These are phyloP conservation scores for Pythium diclinum DNA, from an alignment of 352 stramenopile species.

Conservation along the genomic window DNA sequence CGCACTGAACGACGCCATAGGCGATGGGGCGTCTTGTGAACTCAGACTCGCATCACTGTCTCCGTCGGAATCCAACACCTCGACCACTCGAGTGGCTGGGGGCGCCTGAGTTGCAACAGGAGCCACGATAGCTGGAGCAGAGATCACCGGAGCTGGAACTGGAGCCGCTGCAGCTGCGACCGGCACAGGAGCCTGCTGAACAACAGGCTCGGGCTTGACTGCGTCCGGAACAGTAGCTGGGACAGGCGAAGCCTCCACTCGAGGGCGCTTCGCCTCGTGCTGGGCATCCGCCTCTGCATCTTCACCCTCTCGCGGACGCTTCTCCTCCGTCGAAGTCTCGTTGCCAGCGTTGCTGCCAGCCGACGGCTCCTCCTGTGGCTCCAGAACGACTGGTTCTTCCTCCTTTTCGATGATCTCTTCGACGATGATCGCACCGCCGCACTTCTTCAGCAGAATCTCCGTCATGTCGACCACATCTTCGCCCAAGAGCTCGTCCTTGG, in stretches of 20 bases:
- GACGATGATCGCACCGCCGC: constrained; percentile 44
- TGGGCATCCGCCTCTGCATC: not conserved
- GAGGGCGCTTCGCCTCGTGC: constrained; percentile 12
- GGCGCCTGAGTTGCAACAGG: not conserved
- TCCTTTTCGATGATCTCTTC: constrained; percentile 28
- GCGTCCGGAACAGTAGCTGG: not conserved
- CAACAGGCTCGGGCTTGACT: constrained; percentile 12
- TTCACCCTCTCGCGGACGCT: constrained; percentile 12
- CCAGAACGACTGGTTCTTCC: constrained; percentile 30
- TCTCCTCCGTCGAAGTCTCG: not conserved
- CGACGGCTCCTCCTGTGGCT: constrained; percentile 18
- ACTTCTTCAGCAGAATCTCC: constrained; percentile 54
- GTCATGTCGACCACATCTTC: constrained; percentile 51
- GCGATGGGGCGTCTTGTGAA: constrained; percentile 4
- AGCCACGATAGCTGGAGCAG: not conserved
- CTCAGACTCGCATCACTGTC: not conserved
- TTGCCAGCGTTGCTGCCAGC: not conserved
- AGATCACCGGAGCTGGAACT: too few relatives aligned
- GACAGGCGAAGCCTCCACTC: not conserved
- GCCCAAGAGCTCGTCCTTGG: constrained; percentile 54
- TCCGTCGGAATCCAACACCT: not conserved
- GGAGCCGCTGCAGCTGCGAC: not conserved
- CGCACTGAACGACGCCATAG: not conserved
- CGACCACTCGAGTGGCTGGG: not conserved
- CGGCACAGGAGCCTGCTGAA: not conserved